These are phyloP conservation scores for Auriculariales sp. DNA, from an alignment of 768 basidiomycete genomes.

Conservation along the genomic window DNA sequence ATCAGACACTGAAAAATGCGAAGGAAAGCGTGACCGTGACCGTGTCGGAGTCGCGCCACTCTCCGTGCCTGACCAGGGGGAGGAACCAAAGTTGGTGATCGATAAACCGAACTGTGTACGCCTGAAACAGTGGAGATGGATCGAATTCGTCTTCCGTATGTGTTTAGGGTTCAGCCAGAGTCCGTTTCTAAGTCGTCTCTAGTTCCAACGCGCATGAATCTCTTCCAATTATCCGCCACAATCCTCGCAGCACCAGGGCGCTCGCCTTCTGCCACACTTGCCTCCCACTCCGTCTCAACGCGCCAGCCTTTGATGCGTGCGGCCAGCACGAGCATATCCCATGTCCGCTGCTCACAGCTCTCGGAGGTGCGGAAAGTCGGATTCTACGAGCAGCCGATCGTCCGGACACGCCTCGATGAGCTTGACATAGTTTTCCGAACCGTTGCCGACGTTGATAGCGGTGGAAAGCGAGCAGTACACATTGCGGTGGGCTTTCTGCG, in stretches of 20 bases:
- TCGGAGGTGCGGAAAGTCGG: conserved; percentile 66
- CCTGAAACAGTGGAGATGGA: no score
- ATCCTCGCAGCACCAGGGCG: conserved; percentile 54
- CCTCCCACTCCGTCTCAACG: conserved; percentile 46
- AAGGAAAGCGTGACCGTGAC: no score
- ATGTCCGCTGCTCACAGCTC: conserved; percentile 42
- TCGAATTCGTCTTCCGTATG: no score
- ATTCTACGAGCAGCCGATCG: conserved; percentile 69
- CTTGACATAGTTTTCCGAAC: conserved; percentile 44
- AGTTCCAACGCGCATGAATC: no score
- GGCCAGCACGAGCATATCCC: conserved; percentile 62
- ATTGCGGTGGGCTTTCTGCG: conserved; percentile 56
- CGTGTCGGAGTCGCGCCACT: no score
- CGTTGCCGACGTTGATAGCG: conserved; percentile 48
- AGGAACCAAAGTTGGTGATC: no score
- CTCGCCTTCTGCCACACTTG: conserved; percentile 14
- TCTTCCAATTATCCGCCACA: conserved; percentile 57
- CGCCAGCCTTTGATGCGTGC: conserved; percentile 68
- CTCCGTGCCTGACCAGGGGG: no score
- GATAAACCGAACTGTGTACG: no score
- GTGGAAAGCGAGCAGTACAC: conserved; percentile 81
- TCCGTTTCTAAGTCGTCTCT: no score
- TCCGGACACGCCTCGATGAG: conserved; percentile 52
- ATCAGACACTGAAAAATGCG: no score
- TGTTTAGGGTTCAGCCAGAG: no score